Conservation (phyloP, 1,284 basidiomycete species). For the Neolentinus lepideus region DNA sequence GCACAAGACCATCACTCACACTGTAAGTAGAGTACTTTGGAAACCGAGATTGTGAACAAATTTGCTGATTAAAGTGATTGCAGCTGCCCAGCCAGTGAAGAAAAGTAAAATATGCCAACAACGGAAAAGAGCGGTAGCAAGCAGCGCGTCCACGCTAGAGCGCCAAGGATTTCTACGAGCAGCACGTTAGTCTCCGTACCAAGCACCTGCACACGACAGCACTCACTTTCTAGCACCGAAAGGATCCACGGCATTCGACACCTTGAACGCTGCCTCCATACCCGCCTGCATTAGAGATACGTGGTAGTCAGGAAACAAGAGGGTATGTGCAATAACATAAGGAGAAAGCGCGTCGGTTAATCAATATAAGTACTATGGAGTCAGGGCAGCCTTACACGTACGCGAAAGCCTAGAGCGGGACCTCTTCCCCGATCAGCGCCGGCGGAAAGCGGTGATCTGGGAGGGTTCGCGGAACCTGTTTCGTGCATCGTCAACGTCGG, state of each 20-base stretch:
- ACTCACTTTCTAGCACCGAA: not conserved
- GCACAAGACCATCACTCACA: constrained; percentile 8
- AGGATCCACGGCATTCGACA: not conserved
- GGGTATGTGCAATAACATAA: not conserved
- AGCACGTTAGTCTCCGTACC: not conserved
- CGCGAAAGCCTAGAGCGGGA: not conserved
- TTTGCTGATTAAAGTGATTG: constrained; percentile 14
- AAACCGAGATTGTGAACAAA: constrained; percentile 13
- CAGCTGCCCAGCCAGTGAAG: constrained; percentile 18
- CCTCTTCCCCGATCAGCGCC: not conserved
- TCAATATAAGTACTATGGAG: not conserved
- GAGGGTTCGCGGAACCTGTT: not conserved
- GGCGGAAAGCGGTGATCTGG: not conserved
- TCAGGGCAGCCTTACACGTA: not conserved
- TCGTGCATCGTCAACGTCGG: not conserved
- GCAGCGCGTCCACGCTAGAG: constrained; percentile 7
- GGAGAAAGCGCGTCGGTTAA: constrained; percentile 1
- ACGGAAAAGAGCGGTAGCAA: constrained; percentile 19
- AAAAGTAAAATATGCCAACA: constrained; percentile 21
- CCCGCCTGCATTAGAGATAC: not conserved
- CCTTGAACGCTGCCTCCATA: not conserved
- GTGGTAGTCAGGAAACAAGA: not conserved
- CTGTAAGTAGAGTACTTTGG: constrained; percentile 17
- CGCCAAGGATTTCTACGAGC: not conserved
- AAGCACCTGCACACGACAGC: not conserved